Percentiles rank a stretch among this genome's conserved stretches.
Evolutionary conservation across 2,329 filamentous ascomycete genomes (phyloP).

Genomic region (Trichoderma guizhouense): DNA sequence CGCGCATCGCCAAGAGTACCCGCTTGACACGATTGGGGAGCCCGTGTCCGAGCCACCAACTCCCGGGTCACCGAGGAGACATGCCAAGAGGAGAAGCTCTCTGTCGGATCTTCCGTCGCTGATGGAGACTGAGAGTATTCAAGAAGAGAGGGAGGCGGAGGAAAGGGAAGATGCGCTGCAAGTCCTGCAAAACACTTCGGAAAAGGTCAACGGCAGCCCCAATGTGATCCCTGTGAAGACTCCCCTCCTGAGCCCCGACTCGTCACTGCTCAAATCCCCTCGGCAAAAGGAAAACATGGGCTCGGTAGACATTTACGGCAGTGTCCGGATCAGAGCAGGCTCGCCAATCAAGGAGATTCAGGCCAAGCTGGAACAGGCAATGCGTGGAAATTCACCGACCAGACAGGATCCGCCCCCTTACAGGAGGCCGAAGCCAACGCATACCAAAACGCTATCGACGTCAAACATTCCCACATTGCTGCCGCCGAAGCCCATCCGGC

Average conservation of each 20-base stretch:
- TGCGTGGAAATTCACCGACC: slow-evolving; percentile 21
- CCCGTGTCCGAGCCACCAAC: slow-evolving; percentile 44
- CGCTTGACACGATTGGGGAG: slow-evolving; percentile 58
- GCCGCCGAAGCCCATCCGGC: slow-evolving; percentile 43
- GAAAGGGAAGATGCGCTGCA: slow-evolving; percentile 32
- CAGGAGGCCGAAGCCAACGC: slow-evolving; percentile 30
- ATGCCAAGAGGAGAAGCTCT: slow-evolving; percentile 78
- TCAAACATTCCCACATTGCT: slow-evolving; percentile 56
- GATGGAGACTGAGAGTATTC: slow-evolving; percentile 58
- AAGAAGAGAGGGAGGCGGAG: slow-evolving; percentile 30
- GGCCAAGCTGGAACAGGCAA: slow-evolving; percentile 18
- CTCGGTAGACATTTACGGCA: slow-evolving; percentile 23
- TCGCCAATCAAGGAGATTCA: slow-evolving; percentile 17
- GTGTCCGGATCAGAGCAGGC: slow-evolving; percentile 14
- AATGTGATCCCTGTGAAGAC: slow-evolving; percentile 46
- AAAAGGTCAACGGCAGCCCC: slow-evolving; percentile 55
- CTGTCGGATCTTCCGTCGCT: slow-evolving; percentile 77
- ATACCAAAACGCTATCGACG: slow-evolving; percentile 50
- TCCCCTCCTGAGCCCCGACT: slow-evolving; percentile 47
- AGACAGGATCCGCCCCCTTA: slow-evolving; percentile 22
- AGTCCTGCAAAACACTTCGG: slow-evolving; percentile 51
- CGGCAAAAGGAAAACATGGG: slow-evolving; percentile 46
- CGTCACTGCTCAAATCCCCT: slow-evolving; percentile 38
- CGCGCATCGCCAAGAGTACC: slow-evolving; percentile 54
- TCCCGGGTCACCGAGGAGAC: slow-evolving; percentile 53